Base-by-base conservation (phyloP, 345 rosid species). In the Populus nigra region DNA sequence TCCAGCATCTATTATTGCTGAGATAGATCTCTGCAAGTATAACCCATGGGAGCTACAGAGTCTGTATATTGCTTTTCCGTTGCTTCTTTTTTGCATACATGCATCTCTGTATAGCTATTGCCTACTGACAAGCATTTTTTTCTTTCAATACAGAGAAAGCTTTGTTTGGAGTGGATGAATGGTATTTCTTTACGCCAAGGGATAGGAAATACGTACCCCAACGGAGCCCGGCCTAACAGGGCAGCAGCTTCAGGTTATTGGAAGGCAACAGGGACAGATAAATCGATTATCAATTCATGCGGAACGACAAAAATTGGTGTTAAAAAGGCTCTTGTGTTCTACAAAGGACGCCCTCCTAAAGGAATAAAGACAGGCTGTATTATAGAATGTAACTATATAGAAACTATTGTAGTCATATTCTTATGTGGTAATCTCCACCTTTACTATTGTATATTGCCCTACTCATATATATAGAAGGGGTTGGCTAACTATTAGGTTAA, bases 31-130 rank as follows among this genome's bases (percentile, higher is more conserved):
- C 27, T 89, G 84, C 66, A 87, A 84, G 74, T 81, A 76, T 41
- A 76, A 84, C 57, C 90, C 91, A 25, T 87, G 90, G 91, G 89
- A 89, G 55, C 85, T 89, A 43, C 90, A 88, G 77, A 78, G 91
- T 88, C n/a, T 35, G 82, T 16, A 43, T 18, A 45, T n/a, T 73
- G 10, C 57, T 13, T 45, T 7, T 7, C 36, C n/a, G 3, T 35
- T 33, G 15, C 5, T 50, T 2, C 35, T 15, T 0, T 62, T 12
- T 35, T 20, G 8, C 3, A 15, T 35, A 45, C 49, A 1, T 45
- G 49, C 33, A 13, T 47, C 36, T 59, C 16, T 71, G 15, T 33
- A 20, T 76, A 16, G 10, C 49, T 12, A 16, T 2, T 69, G 10
- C 9, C 31, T 47, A 15, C 16, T 23, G n/a, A 31, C 65, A 63